phyloP scores from a whole-genome alignment of 129 eudicot genomes.

The Scalesia atractyloides region DNA sequence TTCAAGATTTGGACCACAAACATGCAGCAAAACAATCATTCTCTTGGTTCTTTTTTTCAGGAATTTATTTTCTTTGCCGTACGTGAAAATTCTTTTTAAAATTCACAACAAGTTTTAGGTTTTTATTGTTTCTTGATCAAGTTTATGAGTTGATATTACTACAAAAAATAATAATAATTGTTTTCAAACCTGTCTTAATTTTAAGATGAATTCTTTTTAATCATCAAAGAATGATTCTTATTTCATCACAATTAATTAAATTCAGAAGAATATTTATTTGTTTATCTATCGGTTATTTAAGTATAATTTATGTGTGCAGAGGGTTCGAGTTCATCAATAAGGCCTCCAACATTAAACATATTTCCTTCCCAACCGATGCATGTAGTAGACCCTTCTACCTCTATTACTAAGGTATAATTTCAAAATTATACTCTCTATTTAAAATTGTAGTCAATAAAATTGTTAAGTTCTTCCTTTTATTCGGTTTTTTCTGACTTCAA shows the following conservation, averaged over 20 bases:
- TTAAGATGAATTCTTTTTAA: constrained; percentile 6
- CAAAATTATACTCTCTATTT: constrained; percentile 3
- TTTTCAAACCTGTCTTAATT: not conserved
- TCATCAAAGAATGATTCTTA: constrained; percentile 13
- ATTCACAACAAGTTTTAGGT: constrained; percentile 13
- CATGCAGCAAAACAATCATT: constrained; percentile 42
- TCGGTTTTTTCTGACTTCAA: not conserved
- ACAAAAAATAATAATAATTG: not conserved
- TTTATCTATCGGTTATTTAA: not conserved
- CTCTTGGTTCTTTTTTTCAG: constrained; percentile 18
- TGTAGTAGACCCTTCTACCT: constrained; percentile 63
- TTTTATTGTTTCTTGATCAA: not conserved
- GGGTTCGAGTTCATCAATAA: constrained; percentile 44
- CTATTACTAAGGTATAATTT: constrained; percentile 49
- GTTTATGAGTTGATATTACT: not conserved
- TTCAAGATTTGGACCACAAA: constrained; percentile 45
- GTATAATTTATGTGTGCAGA: constrained; percentile 37
- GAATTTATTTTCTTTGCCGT: constrained; percentile 7
- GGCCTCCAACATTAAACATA: constrained; percentile 89
- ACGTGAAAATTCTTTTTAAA: constrained; percentile 5
- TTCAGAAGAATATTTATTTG: not conserved
- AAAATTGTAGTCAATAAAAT: constrained; percentile 3
- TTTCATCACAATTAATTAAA: not conserved
- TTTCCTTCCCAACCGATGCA: constrained; percentile 99
- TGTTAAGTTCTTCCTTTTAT: not conserved